Percentiles rank a stretch among this genome's conserved stretches.
Conservation (phyloP, 768 basidiomycete genomes). For the Dentipellis sp. region DNA sequence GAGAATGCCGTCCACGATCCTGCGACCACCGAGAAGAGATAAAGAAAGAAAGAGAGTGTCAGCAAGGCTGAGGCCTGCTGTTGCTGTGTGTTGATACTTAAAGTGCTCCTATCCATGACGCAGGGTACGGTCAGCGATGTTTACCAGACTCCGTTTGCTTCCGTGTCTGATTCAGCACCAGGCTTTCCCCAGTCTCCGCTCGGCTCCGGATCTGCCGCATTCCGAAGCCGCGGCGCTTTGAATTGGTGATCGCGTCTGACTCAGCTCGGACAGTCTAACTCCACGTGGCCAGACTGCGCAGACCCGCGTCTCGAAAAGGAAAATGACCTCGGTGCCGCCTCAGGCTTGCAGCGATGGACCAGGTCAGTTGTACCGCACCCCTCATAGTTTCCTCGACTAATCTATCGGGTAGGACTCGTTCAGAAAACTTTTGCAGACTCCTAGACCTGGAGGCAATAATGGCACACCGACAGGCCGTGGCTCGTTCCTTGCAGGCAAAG, state of each 20-base stretch:
- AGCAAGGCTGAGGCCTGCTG: neutral
- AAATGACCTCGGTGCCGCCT: neutral
- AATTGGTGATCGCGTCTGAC: neutral
- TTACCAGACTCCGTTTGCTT: neutral
- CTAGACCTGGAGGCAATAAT: slow-evolving; percentile 18
- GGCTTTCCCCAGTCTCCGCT: neutral
- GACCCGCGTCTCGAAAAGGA: neutral
- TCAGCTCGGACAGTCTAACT: neutral
- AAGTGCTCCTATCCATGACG: neutral
- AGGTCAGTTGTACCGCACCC: slow-evolving; percentile 4
- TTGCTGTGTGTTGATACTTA: neutral
- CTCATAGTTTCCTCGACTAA: neutral
- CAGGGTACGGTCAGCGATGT: neutral
- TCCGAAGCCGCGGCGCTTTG: neutral
- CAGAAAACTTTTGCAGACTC: slow-evolving; percentile 36
- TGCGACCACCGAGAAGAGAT: neutral
- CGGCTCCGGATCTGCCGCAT: neutral
- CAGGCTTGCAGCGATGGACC: slow-evolving; percentile 6
- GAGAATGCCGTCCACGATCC: neutral
- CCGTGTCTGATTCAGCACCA: neutral
- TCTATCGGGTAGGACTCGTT: slow-evolving; percentile 45
- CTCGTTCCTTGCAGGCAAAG: slow-evolving; percentile 19
- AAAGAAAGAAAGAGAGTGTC: neutral
- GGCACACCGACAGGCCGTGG: slow-evolving; percentile 22
- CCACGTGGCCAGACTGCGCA: neutral